phyloP scores from a whole-genome alignment of 129 eudicot species.

The Silybum marianum region DNA sequence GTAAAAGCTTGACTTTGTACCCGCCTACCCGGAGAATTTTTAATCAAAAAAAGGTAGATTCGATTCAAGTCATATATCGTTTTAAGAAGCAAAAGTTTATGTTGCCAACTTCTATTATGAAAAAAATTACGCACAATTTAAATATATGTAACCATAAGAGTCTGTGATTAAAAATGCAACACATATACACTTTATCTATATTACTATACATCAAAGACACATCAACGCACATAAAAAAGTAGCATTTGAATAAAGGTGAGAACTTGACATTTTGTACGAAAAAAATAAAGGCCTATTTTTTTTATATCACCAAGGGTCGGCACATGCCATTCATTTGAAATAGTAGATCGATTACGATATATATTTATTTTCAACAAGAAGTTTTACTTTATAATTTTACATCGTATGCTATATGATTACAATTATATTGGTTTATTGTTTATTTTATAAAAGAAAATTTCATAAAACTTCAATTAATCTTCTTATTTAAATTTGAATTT shows the following conservation, averaged over 20 bases:
- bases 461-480: too few species aligned
- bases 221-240: not conserved
- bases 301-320: not conserved
- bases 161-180: not conserved
- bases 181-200: not conserved
- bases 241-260: not conserved
- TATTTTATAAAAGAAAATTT: too few species aligned
- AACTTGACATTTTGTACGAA: conserved; percentile 17
- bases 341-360: not conserved
- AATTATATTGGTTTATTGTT: too few species aligned
- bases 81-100: not conserved
- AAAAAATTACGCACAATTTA: too few species aligned
- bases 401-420: too few species aligned
- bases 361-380: not conserved
- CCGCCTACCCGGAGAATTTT: not conserved
- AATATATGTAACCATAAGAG: not conserved
- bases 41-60: not conserved
- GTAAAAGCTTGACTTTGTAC: not conserved
- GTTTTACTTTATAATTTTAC: not conserved
- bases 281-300: not conserved
- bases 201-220: not conserved
- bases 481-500: too few species aligned
- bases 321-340: not conserved
- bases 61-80: not conserved
- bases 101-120: not conserved